Base-by-base conservation (phyloP, 768 basidiomycete genomes). In the Leccinum disarticulatum region DNA sequence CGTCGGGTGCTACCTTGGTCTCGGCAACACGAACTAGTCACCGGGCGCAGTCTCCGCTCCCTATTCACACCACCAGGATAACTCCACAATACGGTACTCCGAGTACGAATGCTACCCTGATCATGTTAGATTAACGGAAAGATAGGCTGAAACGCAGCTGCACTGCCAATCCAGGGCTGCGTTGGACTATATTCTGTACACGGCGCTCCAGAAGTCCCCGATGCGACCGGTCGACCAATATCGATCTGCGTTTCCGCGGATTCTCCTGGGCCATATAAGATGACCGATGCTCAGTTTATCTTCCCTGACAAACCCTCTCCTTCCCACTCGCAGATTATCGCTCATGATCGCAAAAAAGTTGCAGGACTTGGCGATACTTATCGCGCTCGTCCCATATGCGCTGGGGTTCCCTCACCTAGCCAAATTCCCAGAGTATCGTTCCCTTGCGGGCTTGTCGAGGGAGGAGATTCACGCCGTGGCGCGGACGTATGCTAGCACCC, bases 341-440 rank as follows among this genome's bases (percentile, higher is more conserved):
- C 48, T 55, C 25, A 14, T 25, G 25, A 15, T 59, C 11, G 9
- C 22, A 3, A 62, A 62, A 47, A 55, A 52, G 36, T 27, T 56
- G 3, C 68, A 58, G 58, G 52, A 36, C 22, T 33, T 68, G 25
- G 49, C 22, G 13, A 28, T 51, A 4, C 8, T 66, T 1, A 38
- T 50, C 28, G 43, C 49, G 1, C 57, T 70, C 33, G 9, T 58
- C 46, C 53, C 68, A 31, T 49, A 15, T 35, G 41, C 46, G 9
- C 19, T 57, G 7, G 68, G 64, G 1, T 66, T 63, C 36, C 38
- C 60, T 9, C 56, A 61, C 50, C 52, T 70, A 8, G 56, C 27
- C 38, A 43, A 59, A 36, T 70, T 69, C 17, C 66, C 62, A 0
- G 60, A 65, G 19, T 33, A 70, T 48, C 68, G 63, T 48, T 65